Conservation (phyloP, 1,284 basidiomycete species). For the Coriolopsis trogii region DNA sequence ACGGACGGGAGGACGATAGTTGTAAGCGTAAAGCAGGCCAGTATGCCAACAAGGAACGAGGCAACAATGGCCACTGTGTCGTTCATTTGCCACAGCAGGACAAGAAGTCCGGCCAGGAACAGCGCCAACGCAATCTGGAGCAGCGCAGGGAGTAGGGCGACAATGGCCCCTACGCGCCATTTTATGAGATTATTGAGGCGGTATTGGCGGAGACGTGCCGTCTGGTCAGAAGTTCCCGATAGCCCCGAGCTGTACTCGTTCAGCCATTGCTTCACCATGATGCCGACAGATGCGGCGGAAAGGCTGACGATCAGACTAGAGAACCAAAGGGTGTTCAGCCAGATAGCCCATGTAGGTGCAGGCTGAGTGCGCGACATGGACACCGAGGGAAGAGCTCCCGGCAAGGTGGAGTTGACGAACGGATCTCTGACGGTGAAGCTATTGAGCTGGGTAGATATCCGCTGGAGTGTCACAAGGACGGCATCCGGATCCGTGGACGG, state of each 20-base stretch:
- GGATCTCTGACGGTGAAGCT: background rate
- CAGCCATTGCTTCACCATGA: slow-evolving; percentile 14
- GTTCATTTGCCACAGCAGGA: slow-evolving; percentile 8
- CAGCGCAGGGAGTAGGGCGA: slow-evolving; percentile 6
- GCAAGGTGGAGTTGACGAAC: slow-evolving; percentile 9
- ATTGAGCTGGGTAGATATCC: slow-evolving; percentile 16
- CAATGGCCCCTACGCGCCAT: slow-evolving; percentile 1
- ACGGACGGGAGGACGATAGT: slow-evolving; percentile 10
- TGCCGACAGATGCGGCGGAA: slow-evolving; percentile 24
- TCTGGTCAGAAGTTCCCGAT: too few relatives aligned
- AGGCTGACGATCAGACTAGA: slow-evolving; percentile 68
- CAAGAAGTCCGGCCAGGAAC: slow-evolving; percentile 4
- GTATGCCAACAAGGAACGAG: slow-evolving; percentile 2
- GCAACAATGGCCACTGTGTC: slow-evolving; percentile 1
- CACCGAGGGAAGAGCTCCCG: background rate
- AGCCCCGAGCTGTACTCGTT: background rate
- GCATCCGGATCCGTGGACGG: background rate
- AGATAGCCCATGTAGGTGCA: slow-evolving; percentile 1
- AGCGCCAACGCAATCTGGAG: slow-evolving; percentile 6
- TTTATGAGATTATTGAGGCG: too few relatives aligned
- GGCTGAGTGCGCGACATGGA: background rate
- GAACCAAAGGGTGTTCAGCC: slow-evolving; percentile 65
- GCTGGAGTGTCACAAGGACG: background rate
- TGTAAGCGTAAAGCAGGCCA: background rate
- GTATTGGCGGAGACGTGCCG: too few relatives aligned